A percentile compares a stretch with the other conserved stretches of the same genome.
Conservation (phyloP, 1,139 yeast genomes). For the Candida anutae region DNA sequence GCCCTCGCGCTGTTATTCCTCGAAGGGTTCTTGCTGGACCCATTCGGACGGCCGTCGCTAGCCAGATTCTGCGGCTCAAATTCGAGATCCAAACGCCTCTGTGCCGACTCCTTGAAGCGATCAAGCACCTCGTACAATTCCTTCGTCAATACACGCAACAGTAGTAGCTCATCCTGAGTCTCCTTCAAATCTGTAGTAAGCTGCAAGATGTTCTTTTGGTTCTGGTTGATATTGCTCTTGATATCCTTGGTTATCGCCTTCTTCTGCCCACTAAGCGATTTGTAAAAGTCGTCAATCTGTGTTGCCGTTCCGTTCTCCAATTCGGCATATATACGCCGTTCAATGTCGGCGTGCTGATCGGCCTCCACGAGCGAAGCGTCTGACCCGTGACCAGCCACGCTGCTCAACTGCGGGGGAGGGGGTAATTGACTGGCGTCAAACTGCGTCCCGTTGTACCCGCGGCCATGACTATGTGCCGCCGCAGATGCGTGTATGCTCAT, state of each 20-base stretch:
- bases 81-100: constrained; percentile 44
- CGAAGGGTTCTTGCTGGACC: constrained; percentile 6
- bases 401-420: constrained; percentile 23
- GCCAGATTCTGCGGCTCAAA: constrained; percentile 11
- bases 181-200: constrained; percentile 58
- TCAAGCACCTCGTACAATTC: constrained; percentile 57
- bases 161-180: constrained; percentile 58
- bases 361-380: constrained; percentile 6
- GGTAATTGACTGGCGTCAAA: constrained; percentile 28
- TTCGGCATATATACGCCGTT: constrained; percentile 43
- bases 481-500: constrained; percentile 41
- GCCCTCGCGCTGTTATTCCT: constrained; percentile 2
- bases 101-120: constrained; percentile 67
- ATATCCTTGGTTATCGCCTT: constrained; percentile 54
- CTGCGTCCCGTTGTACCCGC: constrained; percentile 15
- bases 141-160: constrained; percentile 50
- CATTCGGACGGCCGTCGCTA: constrained; percentile 4
- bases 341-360: constrained; percentile 23
- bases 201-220: constrained; percentile 63
- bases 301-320: constrained; percentile 62
- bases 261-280: constrained; percentile 46
- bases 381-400: constrained; percentile 4
- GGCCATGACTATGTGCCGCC: constrained; percentile 26
- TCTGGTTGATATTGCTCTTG: constrained; percentile 57
- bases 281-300: constrained; percentile 66